Evolutionary conservation across 2,329 filamentous ascomycete species (phyloP), one percentile per base, ranked within the genome.

Genomic region (Zarea fungicola): DNA sequence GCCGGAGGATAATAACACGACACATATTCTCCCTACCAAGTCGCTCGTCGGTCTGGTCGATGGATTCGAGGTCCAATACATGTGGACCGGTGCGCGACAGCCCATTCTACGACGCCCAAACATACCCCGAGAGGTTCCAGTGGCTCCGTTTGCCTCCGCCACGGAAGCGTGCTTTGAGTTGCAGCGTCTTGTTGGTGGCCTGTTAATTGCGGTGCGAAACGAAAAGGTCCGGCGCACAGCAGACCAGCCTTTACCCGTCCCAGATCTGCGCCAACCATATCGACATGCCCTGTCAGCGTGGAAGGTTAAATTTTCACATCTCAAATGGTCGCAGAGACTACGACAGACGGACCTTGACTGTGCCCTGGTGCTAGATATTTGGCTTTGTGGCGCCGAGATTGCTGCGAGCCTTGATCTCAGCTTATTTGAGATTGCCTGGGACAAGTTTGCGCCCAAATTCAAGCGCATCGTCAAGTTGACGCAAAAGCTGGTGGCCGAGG

Each of bases 181-280:
- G 19, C 41, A 50, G 34, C 35, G 42, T 26, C 29, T 40, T 2
- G 41, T 50, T 5, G 42, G 34, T 13, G 48, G 48, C 6, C 35
- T 50, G 16, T 23, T 50, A 4, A 45, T 22, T 13, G 41, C 42
- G 3, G 36, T 42, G 11, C 48, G 40, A 18, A 48, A 31, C 31
- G 39, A 25, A 28, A 46, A 51, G 22, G 16, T 48, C 16, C 36
- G 43, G 19, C 32, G 52, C 44, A 44, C 51, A 46, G 59, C 62
- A 60, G 63, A 65, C 2, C 34, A 29, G 34, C 22, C 44, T 6
- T n/a, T 16, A 6, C 40, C 48, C 3, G 16, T 34, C 14, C 23
- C 25, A 4, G 48, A 50, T 10, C 28, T 34, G 13, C 41, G 48
- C 5, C 41, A 40, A 16, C 41, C 42, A 5, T 45, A 40, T 22